Evolutionary conservation across 306 rosid species (phyloP), one percentile per base, ranked within the genome.

Genomic region (Cicer yamashitae): DNA sequence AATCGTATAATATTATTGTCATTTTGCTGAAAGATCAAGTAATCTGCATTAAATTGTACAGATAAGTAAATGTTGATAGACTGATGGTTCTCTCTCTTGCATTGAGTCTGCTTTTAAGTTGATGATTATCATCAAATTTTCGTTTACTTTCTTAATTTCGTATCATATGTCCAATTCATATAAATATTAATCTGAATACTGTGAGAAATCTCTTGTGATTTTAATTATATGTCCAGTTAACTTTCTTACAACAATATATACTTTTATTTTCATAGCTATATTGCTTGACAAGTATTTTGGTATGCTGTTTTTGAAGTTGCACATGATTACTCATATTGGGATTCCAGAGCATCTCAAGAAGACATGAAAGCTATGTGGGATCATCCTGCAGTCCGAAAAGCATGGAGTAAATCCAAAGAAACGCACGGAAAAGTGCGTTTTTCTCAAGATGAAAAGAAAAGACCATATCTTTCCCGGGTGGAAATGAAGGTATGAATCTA

Each of bases 291-390:
- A 56, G n/a, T 14, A 22, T 67, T 67, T 79, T 57, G 54, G 54
- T 41, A 10, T 76, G 15, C 43, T 66, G 78, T 10, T 15, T 56
- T 62, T 62, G 79, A 53, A 74, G 83, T 63, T 47, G 65, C 56
- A 86, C 84, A 71, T 72, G 43, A 1, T 39, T 79, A 79, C 83
- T 63, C 79, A 63, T 84, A 46, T 52, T 94, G 97, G 97, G 96
- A 94, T 70, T 74, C 84, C 14, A 83, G 82, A 81, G 87, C 81
- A 73, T 86, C 90, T 82, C 85, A 82, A 1, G 97, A 91, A 76
- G 94, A 91, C 78, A 89, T 94, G 97, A 87, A 63, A 77, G 93
- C 88, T 45, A 84, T 94, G 94, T 94, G 98, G 98, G 88, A 80
- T 76, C 86, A 91, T 84, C 87, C 84, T 7, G 91, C 81, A 51